phyloP scores from a whole-genome alignment of 768 basidiomycete species.

The Podaxis sp. region DNA sequence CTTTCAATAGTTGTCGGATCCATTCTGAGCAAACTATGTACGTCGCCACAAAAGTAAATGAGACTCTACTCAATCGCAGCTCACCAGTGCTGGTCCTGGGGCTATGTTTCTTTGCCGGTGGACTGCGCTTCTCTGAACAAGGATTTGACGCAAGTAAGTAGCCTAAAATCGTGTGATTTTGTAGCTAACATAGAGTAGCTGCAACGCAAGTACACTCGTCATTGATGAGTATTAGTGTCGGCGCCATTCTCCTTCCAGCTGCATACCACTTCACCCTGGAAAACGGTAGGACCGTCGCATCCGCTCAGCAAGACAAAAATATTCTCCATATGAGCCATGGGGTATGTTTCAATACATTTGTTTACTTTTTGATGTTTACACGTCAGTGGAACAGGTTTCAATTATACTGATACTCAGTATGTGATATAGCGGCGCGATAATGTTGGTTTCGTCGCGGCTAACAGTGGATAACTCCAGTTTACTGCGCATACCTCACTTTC shows the following conservation, averaged over 20 bases:
- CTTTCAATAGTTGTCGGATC: conserved; percentile 66
- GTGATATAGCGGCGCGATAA: conserved; percentile 16
- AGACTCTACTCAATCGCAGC: conserved; percentile 1
- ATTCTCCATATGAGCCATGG: conserved; percentile 76
- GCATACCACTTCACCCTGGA: conserved; percentile 68
- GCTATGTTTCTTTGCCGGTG: conserved; percentile 83
- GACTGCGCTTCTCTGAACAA: conserved; percentile 72
- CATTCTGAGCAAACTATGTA: conserved; percentile 73
- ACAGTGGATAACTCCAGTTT: conserved; percentile 42
- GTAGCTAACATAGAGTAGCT: conserved; percentile 31
- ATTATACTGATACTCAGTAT: conserved; percentile 74
- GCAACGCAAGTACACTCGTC: conserved; percentile 73
- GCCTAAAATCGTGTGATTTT: neutral
- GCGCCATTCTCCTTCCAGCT: conserved; percentile 72
- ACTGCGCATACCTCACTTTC: conserved; percentile 67
- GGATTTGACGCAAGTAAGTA: conserved; percentile 65
- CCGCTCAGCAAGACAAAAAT: conserved; percentile 34
- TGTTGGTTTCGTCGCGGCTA: neutral
- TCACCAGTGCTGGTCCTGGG: conserved; percentile 74
- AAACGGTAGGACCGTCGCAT: conserved; percentile 17
- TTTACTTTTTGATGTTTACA: neutral
- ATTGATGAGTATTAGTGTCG: conserved; percentile 70
- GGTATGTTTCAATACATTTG: conserved; percentile 34
- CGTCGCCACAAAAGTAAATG: conserved; percentile 14
- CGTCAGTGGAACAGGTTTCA: conserved; percentile 45